Evolutionary conservation across 768 basidiomycete species (phyloP).

Genomic region (Mrakia blollopis): DNA sequence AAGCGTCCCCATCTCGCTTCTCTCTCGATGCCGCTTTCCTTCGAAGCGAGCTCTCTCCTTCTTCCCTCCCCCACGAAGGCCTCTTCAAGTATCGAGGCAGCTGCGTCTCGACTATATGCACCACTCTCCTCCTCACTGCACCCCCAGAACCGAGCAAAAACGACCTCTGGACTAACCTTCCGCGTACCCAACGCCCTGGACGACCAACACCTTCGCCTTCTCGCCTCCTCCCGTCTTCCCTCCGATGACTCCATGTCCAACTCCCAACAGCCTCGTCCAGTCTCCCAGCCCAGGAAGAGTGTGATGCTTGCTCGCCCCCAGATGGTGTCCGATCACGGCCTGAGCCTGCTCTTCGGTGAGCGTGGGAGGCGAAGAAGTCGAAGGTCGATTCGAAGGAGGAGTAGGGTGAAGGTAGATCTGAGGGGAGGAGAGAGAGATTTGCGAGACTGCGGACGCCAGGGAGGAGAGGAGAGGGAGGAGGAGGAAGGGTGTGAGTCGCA

Average conservation of each 20-base stretch:
- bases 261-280: conserved; percentile 24
- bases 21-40: background rate
- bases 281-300: conserved; percentile 52
- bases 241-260: conserved; percentile 34
- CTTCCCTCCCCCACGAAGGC: background rate
- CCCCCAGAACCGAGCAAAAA: background rate
- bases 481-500: conserved; percentile 25
- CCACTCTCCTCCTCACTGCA: background rate
- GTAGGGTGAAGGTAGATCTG: conserved; percentile 58
- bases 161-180: conserved; percentile 8
- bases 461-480: conserved; percentile 27
- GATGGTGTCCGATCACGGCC: conserved; percentile 60
- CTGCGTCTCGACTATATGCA: background rate
- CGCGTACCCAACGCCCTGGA: conserved; percentile 24
- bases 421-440: conserved; percentile 24
- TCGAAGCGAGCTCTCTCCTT: background rate
- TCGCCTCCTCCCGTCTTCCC: conserved; percentile 52
- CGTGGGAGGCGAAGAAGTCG: conserved; percentile 42
- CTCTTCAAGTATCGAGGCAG: background rate
- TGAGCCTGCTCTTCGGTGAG: conserved; percentile 57
- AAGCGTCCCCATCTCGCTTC: background rate
- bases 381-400: conserved; percentile 23
- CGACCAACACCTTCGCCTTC: conserved; percentile 56
- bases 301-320: conserved; percentile 56
- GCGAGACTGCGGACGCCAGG: conserved; percentile 21